These are phyloP conservation scores for Corchorus capsularis DNA, from an alignment of 345 rosid species.

Conservation along the genomic window DNA sequence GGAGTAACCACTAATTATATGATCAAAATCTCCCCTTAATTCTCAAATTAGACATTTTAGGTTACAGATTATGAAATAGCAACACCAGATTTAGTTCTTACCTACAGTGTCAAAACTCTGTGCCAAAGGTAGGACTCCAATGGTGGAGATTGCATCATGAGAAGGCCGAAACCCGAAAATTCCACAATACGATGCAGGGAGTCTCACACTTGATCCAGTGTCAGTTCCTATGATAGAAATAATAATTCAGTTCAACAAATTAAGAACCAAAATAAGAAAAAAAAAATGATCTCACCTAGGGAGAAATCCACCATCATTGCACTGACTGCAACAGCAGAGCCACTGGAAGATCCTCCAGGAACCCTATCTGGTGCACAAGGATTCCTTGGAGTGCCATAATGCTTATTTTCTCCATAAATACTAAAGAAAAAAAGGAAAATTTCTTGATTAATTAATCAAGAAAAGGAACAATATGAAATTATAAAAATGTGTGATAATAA, in stretches of 20 bases:
- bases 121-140: slow-evolving; percentile 81
- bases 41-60: not conserved
- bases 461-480: not conserved
- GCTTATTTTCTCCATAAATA: slow-evolving; percentile 81
- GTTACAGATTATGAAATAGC: not conserved
- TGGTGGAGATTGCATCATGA: slow-evolving; percentile 55
- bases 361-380: slow-evolving; percentile 72
- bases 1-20: not conserved
- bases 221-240: slow-evolving; percentile 61
- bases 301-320: slow-evolving; percentile 88
- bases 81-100: slow-evolving; percentile 26
- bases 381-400: slow-evolving; percentile 86
- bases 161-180: slow-evolving; percentile 88
- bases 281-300: slow-evolving; percentile 51
- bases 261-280: not conserved
- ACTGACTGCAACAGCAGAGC: slow-evolving; percentile 89
- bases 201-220: slow-evolving; percentile 92
- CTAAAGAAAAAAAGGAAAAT: slow-evolving; percentile 34
- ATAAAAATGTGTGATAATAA: not conserved
- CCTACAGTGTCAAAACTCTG: slow-evolving; percentile 96
- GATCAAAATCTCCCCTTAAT: not conserved
- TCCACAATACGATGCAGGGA: slow-evolving; percentile 82
- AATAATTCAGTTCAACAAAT: slow-evolving; percentile 4
- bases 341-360: slow-evolving; percentile 97
- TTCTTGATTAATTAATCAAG: not conserved